A percentile compares a stretch with the other conserved stretches of the same genome.
Evolutionary conservation across 2,329 filamentous ascomycete genomes (phyloP).

Genomic region (Cladorrhinum sp.): DNA sequence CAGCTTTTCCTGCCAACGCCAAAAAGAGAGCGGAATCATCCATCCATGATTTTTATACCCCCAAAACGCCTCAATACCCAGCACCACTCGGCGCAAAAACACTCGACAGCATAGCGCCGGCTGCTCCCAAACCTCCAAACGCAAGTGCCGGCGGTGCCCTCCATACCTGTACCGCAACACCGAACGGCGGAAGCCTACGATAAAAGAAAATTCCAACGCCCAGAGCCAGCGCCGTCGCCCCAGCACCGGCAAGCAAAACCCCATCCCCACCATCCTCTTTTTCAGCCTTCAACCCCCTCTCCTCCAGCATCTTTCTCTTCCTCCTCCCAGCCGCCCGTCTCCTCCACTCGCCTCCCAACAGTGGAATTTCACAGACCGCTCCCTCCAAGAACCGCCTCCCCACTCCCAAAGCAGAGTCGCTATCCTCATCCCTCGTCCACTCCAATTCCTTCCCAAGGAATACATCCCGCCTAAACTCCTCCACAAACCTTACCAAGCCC

Average conservation of each 20-base stretch:
- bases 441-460: slow-evolving; percentile 15
- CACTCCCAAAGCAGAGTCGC: slow-evolving; percentile 4
- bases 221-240: slow-evolving; percentile 14
- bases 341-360: slow-evolving; percentile 23
- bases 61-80: background rate
- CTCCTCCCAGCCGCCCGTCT: slow-evolving; percentile 24
- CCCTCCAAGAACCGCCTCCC: slow-evolving; percentile 22
- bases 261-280: slow-evolving; percentile 9
- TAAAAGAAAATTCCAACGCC: slow-evolving; percentile 20
- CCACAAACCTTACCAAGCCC: slow-evolving; percentile 27
- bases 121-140: slow-evolving; percentile 25
- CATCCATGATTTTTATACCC: background rate
- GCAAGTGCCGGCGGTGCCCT: slow-evolving; percentile 13
- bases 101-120: slow-evolving; percentile 24
- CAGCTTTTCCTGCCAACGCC: background rate
- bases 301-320: slow-evolving; percentile 13
- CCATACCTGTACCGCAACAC: slow-evolving; percentile 27
- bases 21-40: slow-evolving; percentile 6
- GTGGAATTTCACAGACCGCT: slow-evolving; percentile 22
- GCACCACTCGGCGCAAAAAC: slow-evolving; percentile 5
- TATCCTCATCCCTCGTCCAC: slow-evolving; percentile 13
- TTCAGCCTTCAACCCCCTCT: slow-evolving; percentile 3
- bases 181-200: slow-evolving; percentile 22
- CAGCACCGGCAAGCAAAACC: slow-evolving; percentile 14
- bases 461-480: slow-evolving; percentile 16